These are phyloP conservation scores for Lasiosphaeria ovina DNA, from an alignment of 495 filamentous ascomycete species.

Conservation along the genomic window DNA sequence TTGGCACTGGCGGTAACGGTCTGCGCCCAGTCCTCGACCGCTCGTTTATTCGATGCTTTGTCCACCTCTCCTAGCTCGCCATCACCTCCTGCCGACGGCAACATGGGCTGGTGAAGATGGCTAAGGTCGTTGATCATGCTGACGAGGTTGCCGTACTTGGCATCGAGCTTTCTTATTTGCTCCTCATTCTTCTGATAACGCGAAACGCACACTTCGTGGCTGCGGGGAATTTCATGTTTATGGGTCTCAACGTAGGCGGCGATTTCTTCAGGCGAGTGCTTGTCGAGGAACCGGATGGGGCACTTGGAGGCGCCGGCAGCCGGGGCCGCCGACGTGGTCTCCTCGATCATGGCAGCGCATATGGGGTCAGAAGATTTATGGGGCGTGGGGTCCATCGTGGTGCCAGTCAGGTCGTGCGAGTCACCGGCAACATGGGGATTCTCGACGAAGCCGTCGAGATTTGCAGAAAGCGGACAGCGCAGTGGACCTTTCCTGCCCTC, in stretches of 20 bases:
- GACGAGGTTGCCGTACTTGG: conserved; percentile 84
- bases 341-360: conserved; percentile 57
- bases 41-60: conserved; percentile 56
- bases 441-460: conserved; percentile 24
- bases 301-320: conserved; percentile 58
- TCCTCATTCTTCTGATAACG: conserved; percentile 80
- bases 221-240: conserved; percentile 87
- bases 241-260: conserved; percentile 86
- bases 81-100: conserved; percentile 54
- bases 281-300: conserved; percentile 84
- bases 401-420: conserved; percentile 24
- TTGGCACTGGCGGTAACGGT: conserved; percentile 54
- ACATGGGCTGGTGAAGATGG: conserved; percentile 75
- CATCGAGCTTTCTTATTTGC: conserved; percentile 79
- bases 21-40: conserved; percentile 82
- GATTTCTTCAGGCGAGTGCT: conserved; percentile 88
- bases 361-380: conserved; percentile 58
- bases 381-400: conserved; percentile 31
- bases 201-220: conserved; percentile 85
- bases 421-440: conserved; percentile 17
- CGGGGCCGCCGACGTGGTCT: conserved; percentile 49
- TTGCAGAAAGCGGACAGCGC: conserved; percentile 57
- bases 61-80: conserved; percentile 45
- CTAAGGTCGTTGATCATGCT: conserved; percentile 88
- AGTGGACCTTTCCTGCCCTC: conserved; percentile 59